phyloP scores from a whole-genome alignment of 495 filamentous ascomycete species.

The Xylaria telfairii region DNA sequence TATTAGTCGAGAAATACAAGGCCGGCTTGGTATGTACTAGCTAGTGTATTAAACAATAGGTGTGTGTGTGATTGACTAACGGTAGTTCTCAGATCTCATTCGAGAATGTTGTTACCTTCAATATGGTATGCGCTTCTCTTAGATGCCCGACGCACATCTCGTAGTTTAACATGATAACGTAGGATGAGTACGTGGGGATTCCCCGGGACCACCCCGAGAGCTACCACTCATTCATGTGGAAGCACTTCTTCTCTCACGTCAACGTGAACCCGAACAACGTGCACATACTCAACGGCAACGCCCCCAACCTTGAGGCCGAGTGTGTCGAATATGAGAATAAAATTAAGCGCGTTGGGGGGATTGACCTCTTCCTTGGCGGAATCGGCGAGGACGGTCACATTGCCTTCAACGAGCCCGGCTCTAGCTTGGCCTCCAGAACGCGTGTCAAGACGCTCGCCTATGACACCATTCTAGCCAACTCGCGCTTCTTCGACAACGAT shows the following conservation, averaged over 20 bases:
- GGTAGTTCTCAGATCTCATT: slow-evolving; percentile 67
- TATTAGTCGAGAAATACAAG: slow-evolving; percentile 76
- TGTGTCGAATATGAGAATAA: slow-evolving; percentile 80
- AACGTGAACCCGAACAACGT: slow-evolving; percentile 81
- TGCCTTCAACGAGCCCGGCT: slow-evolving; percentile 89
- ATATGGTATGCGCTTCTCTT: slow-evolving; percentile 69
- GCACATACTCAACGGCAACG: slow-evolving; percentile 86
- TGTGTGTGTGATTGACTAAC: slow-evolving; percentile 16
- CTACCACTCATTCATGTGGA: slow-evolving; percentile 92
- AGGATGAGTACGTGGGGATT: slow-evolving; percentile 89
- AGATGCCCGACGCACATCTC: slow-evolving; percentile 2
- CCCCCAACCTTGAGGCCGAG: slow-evolving; percentile 74
- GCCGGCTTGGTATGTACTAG: slow-evolving; percentile 60
- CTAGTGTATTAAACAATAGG: not conserved
- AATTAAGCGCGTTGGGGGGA: slow-evolving; percentile 76
- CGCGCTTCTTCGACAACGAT: slow-evolving; percentile 80
- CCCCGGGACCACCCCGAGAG: slow-evolving; percentile 81
- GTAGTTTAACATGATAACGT: slow-evolving; percentile 22
- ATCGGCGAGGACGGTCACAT: slow-evolving; percentile 88
- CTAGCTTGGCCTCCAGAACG: slow-evolving; percentile 76
- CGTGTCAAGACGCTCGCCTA: slow-evolving; percentile 87
- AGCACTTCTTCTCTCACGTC: slow-evolving; percentile 87
- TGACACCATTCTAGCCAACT: slow-evolving; percentile 86
- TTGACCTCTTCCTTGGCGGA: slow-evolving; percentile 85
- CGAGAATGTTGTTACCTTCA: slow-evolving; percentile 87